Base-by-base conservation (phyloP, 805 yeast genomes). In the Yamadazyma laniorum region DNA sequence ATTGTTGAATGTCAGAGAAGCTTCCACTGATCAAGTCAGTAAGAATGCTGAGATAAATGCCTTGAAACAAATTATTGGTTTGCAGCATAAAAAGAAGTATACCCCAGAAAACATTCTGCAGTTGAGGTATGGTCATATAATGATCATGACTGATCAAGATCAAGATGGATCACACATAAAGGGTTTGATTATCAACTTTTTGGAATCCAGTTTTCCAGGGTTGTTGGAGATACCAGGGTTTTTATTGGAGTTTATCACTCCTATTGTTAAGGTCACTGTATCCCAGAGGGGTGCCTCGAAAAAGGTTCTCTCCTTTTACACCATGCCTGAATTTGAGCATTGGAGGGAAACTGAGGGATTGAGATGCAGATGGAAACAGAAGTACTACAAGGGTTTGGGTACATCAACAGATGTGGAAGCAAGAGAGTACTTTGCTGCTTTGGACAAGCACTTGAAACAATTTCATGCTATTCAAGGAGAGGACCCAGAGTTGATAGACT, bases 71-170 rank as follows among this genome's bases (percentile, higher is more conserved):
- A 93, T 93, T 51, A 85, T 93, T 70, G 99, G 99, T 15, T 70
- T 93, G 39, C 96, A 90, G 60, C 99, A 93, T 63, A 88, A 85
- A 52, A 91, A 88, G 63, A 72, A 70, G 29, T 93, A 93, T 57
- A 65, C 59, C 14, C 42, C 59, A 1, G 81, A 80, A 15, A 83
- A 81, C 47, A 70, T 85, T 12, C 76, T 77, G 40, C 80, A 83
- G 3, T 69, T 93, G 45, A 79, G 99, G 59, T 93, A 93, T 56
- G 99, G 99, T 25, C 96, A 89, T 59, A 76, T 93, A 35, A 93
- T 93, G 98, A 89, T 93, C 58, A 93, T 93, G 98, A 89, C 99
- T 5, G 99, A 93, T 84, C 99, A 93, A 66, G 99, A 93, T 87
- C 95, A 90, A 52, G 99, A 93, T 74, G 99, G 99, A 44, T 85